Evolutionary conservation across 2,329 filamentous ascomycete species (phyloP).

Genomic region (Sporothrix dimorphospora): DNA sequence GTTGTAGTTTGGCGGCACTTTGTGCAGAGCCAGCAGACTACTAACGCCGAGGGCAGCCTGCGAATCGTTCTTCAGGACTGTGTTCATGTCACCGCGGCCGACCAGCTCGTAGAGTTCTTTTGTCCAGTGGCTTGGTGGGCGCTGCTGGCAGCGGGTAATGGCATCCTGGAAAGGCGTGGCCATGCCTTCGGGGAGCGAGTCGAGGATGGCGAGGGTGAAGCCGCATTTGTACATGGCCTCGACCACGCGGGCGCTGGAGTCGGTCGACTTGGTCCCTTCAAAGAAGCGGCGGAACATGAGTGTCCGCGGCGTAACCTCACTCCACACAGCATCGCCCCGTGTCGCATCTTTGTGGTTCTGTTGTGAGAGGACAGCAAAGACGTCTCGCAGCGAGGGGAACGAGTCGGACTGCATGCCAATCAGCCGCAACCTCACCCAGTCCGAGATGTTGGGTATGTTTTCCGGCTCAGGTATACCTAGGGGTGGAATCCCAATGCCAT

Average conservation of each 20-base stretch:
- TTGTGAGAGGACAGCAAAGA: constrained; percentile 48
- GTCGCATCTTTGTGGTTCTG: constrained; percentile 43
- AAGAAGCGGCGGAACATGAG: constrained; percentile 72
- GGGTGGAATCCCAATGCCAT: background rate
- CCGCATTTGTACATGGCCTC: constrained; percentile 73
- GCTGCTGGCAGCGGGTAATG: constrained; percentile 81
- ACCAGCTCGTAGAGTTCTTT: constrained; percentile 72
- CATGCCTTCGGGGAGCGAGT: constrained; percentile 85
- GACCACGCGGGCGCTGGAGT: constrained; percentile 65
- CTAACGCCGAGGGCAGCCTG: constrained; percentile 36
- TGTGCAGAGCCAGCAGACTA: constrained; percentile 14
- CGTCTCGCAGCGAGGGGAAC: constrained; percentile 50
- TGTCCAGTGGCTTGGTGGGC: constrained; percentile 77
- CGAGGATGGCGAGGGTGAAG: constrained; percentile 68
- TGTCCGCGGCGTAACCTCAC: constrained; percentile 64
- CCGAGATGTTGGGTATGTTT: constrained; percentile 46
- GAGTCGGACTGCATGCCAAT: constrained; percentile 42
- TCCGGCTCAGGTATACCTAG: constrained; percentile 40
- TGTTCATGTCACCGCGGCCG: constrained; percentile 78
- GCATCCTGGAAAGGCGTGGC: constrained; percentile 79
- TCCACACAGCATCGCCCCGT: constrained; percentile 47
- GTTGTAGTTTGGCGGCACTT: constrained; percentile 4
- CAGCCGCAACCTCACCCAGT: constrained; percentile 58
- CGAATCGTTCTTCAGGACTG: constrained; percentile 59
- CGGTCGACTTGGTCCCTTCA: constrained; percentile 55